phyloP scores from a whole-genome alignment of 352 stramenopile species.

The Phytophthora fragariae region DNA sequence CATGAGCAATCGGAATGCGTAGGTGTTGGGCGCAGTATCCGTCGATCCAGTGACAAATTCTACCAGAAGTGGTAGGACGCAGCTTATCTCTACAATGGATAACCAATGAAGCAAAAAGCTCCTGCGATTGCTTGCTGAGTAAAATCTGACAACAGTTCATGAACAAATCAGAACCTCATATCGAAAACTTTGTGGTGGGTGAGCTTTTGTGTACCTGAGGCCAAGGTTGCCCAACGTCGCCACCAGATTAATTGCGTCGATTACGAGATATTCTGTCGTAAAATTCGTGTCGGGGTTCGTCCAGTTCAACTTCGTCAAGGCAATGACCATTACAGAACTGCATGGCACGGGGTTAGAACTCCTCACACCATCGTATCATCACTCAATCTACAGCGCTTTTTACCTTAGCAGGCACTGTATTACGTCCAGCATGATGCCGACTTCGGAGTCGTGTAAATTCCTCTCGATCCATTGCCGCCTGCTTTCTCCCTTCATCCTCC shows the following conservation, averaged over 20 bases:
- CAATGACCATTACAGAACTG: conserved; percentile 63
- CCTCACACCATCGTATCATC: not conserved
- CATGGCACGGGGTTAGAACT: not conserved
- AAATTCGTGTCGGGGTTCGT: conserved; percentile 43
- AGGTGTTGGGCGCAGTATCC: conserved; percentile 41
- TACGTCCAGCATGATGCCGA: conserved; percentile 61
- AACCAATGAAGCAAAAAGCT: conserved; percentile 68
- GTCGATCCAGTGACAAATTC: conserved; percentile 35
- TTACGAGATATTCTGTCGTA: conserved; percentile 39
- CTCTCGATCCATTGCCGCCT: conserved; percentile 76
- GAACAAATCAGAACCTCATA: too few species aligned
- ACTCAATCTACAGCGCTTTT: not conserved
- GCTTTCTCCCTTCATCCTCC: conserved; percentile 71
- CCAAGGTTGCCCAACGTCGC: conserved; percentile 54
- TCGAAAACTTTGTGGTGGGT: not conserved
- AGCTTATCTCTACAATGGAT: conserved; percentile 65
- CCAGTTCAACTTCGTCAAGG: conserved; percentile 77
- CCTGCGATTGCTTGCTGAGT: conserved; percentile 67
- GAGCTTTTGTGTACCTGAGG: conserved; percentile 41
- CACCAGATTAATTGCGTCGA: conserved; percentile 62
- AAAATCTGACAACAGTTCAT: conserved; percentile 45
- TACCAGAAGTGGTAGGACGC: conserved; percentile 53
- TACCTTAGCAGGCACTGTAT: conserved; percentile 62
- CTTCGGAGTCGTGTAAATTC: conserved; percentile 75
- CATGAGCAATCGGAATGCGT: conserved; percentile 67